Conservation (phyloP, 495 filamentous ascomycete genomes). For the Talaromyces ruber region DNA sequence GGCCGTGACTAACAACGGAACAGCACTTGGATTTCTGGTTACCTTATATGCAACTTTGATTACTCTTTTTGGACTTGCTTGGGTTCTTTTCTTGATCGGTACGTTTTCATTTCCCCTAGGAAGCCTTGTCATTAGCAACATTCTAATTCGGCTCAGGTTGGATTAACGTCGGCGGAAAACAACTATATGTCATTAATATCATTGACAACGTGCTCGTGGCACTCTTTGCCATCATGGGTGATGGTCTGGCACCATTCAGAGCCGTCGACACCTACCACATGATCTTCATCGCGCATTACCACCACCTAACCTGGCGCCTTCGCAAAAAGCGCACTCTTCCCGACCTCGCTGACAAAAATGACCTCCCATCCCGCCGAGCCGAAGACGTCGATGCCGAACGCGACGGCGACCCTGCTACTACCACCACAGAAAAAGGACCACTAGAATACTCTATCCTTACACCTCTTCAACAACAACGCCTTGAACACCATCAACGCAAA, state of each 20-base stretch:
- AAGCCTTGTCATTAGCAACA: neutral
- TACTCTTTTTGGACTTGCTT: slow-evolving; percentile 70
- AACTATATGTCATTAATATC: slow-evolving; percentile 61
- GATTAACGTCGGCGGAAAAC: slow-evolving; percentile 69
- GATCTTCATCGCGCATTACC: slow-evolving; percentile 59
- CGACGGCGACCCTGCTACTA: slow-evolving; percentile 17
- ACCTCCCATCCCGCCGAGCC: slow-evolving; percentile 47
- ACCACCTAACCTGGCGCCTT: slow-evolving; percentile 63
- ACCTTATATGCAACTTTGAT: slow-evolving; percentile 74
- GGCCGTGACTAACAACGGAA: slow-evolving; percentile 3
- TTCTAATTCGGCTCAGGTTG: slow-evolving; percentile 36
- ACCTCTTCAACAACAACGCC: slow-evolving; percentile 49
- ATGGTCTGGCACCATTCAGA: slow-evolving; percentile 68
- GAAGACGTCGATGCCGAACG: slow-evolving; percentile 36
- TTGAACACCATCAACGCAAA: slow-evolving; percentile 66
- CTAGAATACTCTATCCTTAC: slow-evolving; percentile 51
- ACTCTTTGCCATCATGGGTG: slow-evolving; percentile 69
- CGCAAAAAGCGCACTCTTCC: slow-evolving; percentile 55
- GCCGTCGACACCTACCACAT: slow-evolving; percentile 76
- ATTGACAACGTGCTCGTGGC: slow-evolving; percentile 73
- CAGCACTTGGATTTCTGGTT: slow-evolving; percentile 63
- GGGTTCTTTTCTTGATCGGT: slow-evolving; percentile 78
- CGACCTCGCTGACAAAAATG: slow-evolving; percentile 60
- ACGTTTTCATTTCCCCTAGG: neutral
- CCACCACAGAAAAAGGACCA: slow-evolving; percentile 23